Percentiles rank a stretch among this genome's conserved stretches.
These are phyloP conservation scores for Lodderomyces theae DNA, from an alignment of 1,139 yeast species.

Conservation along the genomic window DNA sequence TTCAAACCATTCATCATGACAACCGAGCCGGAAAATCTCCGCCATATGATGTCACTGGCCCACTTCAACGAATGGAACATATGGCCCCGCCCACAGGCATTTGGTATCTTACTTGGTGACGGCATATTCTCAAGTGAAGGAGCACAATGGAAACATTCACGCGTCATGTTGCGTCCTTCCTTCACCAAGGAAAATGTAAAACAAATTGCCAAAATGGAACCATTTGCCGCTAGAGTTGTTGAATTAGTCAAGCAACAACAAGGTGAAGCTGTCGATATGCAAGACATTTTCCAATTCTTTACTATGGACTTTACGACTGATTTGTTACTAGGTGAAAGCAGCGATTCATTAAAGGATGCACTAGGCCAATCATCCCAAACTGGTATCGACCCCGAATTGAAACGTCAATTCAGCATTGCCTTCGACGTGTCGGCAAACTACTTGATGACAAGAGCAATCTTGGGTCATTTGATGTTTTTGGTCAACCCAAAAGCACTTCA, in stretches of 20 bases:
- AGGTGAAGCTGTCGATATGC: constrained; percentile 30
- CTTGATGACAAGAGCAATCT: constrained; percentile 26
- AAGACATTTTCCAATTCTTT: constrained; percentile 30
- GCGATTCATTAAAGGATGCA: constrained; percentile 28
- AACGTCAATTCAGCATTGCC: constrained; percentile 18
- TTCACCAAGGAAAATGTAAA: constrained; percentile 51
- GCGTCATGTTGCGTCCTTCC: constrained; percentile 54
- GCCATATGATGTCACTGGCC: constrained; percentile 28
- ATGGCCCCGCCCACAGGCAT: constrained; percentile 39
- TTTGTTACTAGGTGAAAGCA: constrained; percentile 37
- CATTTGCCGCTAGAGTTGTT: constrained; percentile 35
- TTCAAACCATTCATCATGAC: constrained; percentile 13
- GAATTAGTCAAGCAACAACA: constrained; percentile 23
- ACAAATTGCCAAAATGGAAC: constrained; percentile 42
- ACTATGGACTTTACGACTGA: constrained; percentile 41
- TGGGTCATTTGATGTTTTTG: constrained; percentile 23
- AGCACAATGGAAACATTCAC: constrained; percentile 51
- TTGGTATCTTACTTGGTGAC: constrained; percentile 45
- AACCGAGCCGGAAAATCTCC: constrained; percentile 26
- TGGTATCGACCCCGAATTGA: constrained; percentile 6
- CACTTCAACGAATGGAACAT: constrained; percentile 46
- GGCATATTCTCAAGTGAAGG: constrained; percentile 56
- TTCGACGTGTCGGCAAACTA: constrained; percentile 18
- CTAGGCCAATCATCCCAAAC: constrained; percentile 7
- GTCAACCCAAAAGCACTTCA: constrained; percentile 22